Evolutionary conservation across 306 rosid species (phyloP).

Genomic region (Vigna angularis): DNA sequence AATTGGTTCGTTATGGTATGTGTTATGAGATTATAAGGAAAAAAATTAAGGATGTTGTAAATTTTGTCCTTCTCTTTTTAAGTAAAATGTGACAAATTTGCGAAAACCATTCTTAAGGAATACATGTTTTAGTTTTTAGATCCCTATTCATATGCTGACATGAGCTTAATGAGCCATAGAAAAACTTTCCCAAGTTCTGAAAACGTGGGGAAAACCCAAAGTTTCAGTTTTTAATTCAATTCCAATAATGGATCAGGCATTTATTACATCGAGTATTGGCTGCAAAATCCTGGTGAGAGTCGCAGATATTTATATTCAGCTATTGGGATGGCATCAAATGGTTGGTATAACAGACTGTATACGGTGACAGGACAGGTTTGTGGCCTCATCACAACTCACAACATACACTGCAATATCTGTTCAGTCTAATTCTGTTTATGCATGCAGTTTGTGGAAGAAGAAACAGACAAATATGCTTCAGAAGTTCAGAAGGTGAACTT

Average conservation of each 20-base stretch:
- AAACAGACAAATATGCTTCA: slow-evolving; percentile 66
- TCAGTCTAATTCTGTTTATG: slow-evolving; percentile 19
- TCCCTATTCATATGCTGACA: slow-evolving; percentile 8
- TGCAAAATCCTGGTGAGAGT: slow-evolving; percentile 83
- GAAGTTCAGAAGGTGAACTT: slow-evolving; percentile 66
- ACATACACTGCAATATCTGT: neutral
- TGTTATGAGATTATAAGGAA: neutral
- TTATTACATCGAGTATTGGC: slow-evolving; percentile 79
- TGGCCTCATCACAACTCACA: slow-evolving; percentile 3
- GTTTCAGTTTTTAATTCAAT: slow-evolving; percentile 18
- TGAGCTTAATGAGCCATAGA: slow-evolving; percentile 1
- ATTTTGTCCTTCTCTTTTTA: neutral
- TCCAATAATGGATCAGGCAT: slow-evolving; percentile 60
- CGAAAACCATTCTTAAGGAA: slow-evolving; percentile 8
- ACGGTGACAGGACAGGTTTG: slow-evolving; percentile 94
- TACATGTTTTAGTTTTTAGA: neutral
- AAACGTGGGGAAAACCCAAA: neutral
- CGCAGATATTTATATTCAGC: slow-evolving; percentile 74
- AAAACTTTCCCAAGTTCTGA: neutral
- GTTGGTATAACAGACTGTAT: slow-evolving; percentile 90
- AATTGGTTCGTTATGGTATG: neutral
- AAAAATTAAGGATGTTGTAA: neutral
- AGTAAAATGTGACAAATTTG: neutral
- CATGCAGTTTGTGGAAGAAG: slow-evolving; percentile 77
- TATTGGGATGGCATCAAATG: slow-evolving; percentile 89